Evolutionary conservation across 345 rosid genomes (phyloP), one percentile per base, ranked within the genome.

Genomic region (Psidium friedrichsthalianum): DNA sequence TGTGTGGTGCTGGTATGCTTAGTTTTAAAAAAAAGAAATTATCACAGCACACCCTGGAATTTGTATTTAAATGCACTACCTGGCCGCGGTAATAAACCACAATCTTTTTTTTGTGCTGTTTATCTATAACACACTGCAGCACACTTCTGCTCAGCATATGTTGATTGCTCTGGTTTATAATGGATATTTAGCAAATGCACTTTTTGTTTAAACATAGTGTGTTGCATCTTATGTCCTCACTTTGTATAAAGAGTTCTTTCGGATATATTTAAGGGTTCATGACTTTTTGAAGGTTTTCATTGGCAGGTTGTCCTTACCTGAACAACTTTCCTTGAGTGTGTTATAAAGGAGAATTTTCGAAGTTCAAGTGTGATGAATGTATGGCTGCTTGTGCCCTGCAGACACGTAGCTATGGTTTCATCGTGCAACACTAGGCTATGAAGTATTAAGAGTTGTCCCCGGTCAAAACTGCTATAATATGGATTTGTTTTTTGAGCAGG

Each of bases 371-470:
- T 83, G 93, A 93, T 87, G 97, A 95, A 42, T 96, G 99, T 90
- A 92, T 96, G 98, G 98, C 92, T 96, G 88, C 92, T 96, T 80
- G n/a, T 95, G 95, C 89, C 98, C 99, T 42, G 95, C 93, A 20
- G 98, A 96, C 92, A 94, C 93, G 99, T 96, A 89, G 94, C 90
- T 14, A 55, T 82, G 32, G 44, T 84, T 83, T 27, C 54, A 12
- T 24, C 12, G 42, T n/a, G n/a, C 74, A 84, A n/a, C 53, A 42
- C 49, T 84, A 27, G 85, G 40, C 52, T 82, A 82, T 82, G n/a
- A 27, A 11, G 40, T 11, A 58, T n/a, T n/a, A n/a, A 22, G 54
- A n/a, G 51, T 59, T 84, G 20, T 59, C 36, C 22, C 76, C 76
- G n/a, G n/a, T 54, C 51, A 32, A n/a, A 42, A 51, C 53, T 61